Evolutionary conservation across 2,329 filamentous ascomycete genomes (phyloP).

Genomic region (Dactylellina cionopaga): DNA sequence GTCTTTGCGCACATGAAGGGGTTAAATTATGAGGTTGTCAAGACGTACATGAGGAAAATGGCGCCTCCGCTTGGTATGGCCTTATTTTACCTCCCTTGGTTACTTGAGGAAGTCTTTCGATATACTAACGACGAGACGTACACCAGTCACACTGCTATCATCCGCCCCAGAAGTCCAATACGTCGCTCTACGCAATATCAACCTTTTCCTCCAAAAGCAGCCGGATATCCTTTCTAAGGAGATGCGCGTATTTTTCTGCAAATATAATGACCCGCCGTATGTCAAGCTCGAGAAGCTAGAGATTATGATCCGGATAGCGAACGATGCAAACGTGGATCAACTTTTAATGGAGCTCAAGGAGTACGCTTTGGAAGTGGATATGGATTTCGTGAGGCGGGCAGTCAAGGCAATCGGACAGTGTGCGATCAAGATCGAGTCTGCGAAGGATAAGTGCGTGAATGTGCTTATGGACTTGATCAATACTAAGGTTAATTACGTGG

Average conservation of each 20-base stretch:
- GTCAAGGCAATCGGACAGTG: constrained; percentile 97
- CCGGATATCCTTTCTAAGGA: constrained; percentile 97
- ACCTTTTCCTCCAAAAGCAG: constrained; percentile 92
- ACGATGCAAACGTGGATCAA: constrained; percentile 95
- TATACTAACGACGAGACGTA: constrained; percentile 38
- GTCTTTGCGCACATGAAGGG: constrained; percentile 96
- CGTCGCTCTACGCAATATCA: constrained; percentile 94
- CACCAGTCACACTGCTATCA: constrained; percentile 87
- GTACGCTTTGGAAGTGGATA: constrained; percentile 96
- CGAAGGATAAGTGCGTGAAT: constrained; percentile 95
- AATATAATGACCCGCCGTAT: constrained; percentile 98
- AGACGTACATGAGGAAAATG: constrained; percentile 97
- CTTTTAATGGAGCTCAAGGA: constrained; percentile 93
- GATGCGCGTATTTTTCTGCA: constrained; percentile 98
- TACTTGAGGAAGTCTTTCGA: background rate
- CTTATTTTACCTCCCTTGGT: constrained; percentile 23
- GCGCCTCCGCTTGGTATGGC: constrained; percentile 87
- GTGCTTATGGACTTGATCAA: constrained; percentile 92
- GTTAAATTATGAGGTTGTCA: constrained; percentile 78
- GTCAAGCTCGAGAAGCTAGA: constrained; percentile 97
- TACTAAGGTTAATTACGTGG: constrained; percentile 98
- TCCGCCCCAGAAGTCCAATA: constrained; percentile 98
- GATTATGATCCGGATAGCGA: constrained; percentile 99
- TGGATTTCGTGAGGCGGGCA: constrained; percentile 95
- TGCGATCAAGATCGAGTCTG: constrained; percentile 96